Base-by-base conservation (phyloP, 441 rosid species). In the Gossypium laxum region DNA sequence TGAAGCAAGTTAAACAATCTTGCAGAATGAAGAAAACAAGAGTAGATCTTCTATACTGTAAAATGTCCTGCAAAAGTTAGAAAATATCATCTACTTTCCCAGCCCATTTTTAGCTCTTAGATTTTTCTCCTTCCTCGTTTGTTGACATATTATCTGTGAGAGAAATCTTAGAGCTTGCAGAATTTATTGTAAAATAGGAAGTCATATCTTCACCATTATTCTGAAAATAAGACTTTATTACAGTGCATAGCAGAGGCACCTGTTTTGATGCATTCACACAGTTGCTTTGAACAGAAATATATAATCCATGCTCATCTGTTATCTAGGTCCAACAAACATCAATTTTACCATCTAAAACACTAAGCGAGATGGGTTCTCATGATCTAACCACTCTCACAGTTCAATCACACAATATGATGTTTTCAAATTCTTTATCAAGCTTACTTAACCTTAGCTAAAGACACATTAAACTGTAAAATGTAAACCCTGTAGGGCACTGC, bases 1-100 rank as follows among this genome's bases (percentile, higher is more conserved):
- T 24, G 12, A 66, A 66, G 41, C 32, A 21, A 18, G 18, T 63
- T 30, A 72, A 73, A 48, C 62, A 6, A 75, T 69, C 63, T 32
- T 38, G 54, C 30, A 2, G 5, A 4, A 56, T 0, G 30, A n/a
- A 24, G 67, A 28, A 70, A 24, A 38, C 17, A 69, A 68, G 54
- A 69, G 66, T 64, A 71, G 69, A 71, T 26, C 55, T 26, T 15
- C 43, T 14, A 50, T 15, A 24, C 19, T 12, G 69, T 43, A 21
- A 43, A 64, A 43, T 43, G 1, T 64, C 69, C 69, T 11, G 32
- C 17, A 0, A 19, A 64, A 43, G 22, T 41, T 12, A 65, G 48
- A 47, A 1, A 10, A 43, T 47, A 47, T 54, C 69, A 47, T 45
- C 21, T 45, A 41, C 19, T 21, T 65, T 63, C 15, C 43, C 64